These are phyloP conservation scores for Metarhizium rileyi DNA, from an alignment of 2,329 filamentous ascomycete genomes.

Conservation along the genomic window DNA sequence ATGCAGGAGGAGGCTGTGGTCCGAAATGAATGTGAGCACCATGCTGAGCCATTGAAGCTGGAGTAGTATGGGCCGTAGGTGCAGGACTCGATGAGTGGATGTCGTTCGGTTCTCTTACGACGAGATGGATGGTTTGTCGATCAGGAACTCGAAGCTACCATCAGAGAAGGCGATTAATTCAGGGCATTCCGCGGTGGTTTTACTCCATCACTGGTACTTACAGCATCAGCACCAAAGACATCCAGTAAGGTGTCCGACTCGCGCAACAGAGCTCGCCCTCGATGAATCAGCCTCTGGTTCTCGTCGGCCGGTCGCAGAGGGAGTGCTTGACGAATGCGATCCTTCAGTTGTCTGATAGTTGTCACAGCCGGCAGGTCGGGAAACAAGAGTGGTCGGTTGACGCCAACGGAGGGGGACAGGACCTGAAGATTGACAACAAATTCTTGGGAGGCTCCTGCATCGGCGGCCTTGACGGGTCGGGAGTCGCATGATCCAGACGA, in stretches of 20 bases:
- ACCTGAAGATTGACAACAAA: conserved; percentile 46
- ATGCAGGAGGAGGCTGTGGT: conserved; percentile 18
- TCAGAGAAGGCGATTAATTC: neutral
- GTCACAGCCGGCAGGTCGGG: conserved; percentile 37
- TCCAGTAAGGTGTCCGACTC: conserved; percentile 47
- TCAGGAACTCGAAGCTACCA: conserved; percentile 33
- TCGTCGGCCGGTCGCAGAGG: conserved; percentile 41
- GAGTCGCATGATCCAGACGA: conserved; percentile 25
- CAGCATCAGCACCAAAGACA: conserved; percentile 45
- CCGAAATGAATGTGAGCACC: conserved; percentile 12
- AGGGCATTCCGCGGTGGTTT: neutral
- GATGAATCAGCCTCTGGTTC: conserved; percentile 50
- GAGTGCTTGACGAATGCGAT: conserved; percentile 43
- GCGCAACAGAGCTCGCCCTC: conserved; percentile 44
- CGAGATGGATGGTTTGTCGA: conserved; percentile 44
- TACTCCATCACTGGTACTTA: conserved; percentile 22
- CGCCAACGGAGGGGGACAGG: conserved; percentile 47
- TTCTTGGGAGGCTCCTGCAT: conserved; percentile 17
- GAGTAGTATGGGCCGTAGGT: conserved; percentile 2
- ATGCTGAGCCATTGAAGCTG: conserved; percentile 6
- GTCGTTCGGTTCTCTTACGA: conserved; percentile 33
- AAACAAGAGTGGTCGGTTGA: conserved; percentile 41
- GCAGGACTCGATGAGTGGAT: conserved; percentile 16
- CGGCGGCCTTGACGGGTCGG: conserved; percentile 14
- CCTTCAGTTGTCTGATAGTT: conserved; percentile 48